A percentile compares a stretch with the other conserved stretches of the same genome.
phyloP scores from a whole-genome alignment of 495 filamentous ascomycete genomes.

The Coniosporium apollinis region DNA sequence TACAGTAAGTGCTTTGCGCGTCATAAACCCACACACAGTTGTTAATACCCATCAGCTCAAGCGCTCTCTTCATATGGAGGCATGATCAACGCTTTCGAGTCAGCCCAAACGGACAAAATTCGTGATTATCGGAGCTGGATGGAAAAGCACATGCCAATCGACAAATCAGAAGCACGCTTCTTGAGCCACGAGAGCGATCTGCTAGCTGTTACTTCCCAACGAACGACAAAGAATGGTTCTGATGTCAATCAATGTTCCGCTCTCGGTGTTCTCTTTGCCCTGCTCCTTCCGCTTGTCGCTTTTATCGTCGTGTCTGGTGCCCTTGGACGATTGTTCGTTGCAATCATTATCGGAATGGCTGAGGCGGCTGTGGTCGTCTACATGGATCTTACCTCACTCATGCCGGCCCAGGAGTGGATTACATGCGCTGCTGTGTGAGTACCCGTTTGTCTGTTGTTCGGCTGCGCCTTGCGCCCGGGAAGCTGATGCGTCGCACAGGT shows the following conservation, averaged over 20 bases:
- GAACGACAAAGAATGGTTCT: too few species aligned
- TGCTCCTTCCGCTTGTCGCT: constrained; percentile 11
- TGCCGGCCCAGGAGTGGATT: constrained; percentile 12
- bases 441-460: constrained; percentile 2
- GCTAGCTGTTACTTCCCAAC: too few species aligned
- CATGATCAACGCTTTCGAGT: constrained; percentile 36
- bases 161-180: constrained; percentile 49
- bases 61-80: constrained; percentile 47
- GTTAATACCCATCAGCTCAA: constrained; percentile 33
- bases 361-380: constrained; percentile 7
- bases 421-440: constrained; percentile 13
- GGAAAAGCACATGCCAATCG: constrained; percentile 40
- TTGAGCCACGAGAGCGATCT: constrained; percentile 50
- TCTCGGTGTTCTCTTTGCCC: constrained; percentile 9
- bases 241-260: too few species aligned
- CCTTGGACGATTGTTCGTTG: constrained; percentile 13
- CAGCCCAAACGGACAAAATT: constrained; percentile 40
- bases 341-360: constrained; percentile 6
- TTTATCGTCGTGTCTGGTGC: constrained; percentile 12
- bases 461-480: too few species aligned
- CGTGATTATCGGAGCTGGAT: constrained; percentile 52
- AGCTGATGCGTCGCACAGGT: background rate
- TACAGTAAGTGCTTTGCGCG: constrained; percentile 48
- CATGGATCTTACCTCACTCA: constrained; percentile 9
- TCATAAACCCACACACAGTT: background rate